Conservation (phyloP, 768 basidiomycete species). For the Cystobasidium onofrii region DNA sequence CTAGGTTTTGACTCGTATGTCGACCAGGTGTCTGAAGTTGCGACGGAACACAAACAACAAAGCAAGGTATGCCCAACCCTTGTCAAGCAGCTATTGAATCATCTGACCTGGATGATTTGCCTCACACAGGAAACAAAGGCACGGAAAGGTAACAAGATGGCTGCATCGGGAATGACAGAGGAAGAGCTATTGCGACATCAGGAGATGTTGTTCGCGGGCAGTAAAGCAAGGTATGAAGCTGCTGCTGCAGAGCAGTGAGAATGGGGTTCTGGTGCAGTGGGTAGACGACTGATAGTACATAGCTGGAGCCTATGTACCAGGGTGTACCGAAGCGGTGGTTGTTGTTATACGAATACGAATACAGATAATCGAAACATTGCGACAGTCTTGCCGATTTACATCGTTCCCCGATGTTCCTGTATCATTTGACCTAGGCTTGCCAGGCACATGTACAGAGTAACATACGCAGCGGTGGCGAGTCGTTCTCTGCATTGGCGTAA, state of each 20-base stretch:
- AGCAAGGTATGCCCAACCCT: constrained; percentile 60
- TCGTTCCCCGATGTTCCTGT: too few relatives aligned
- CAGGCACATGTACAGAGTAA: too few relatives aligned
- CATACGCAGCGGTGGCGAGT: too few relatives aligned
- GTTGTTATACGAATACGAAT: background rate
- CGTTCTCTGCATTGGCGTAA: too few relatives aligned
- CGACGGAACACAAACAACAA: constrained; percentile 93
- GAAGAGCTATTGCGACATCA: constrained; percentile 82
- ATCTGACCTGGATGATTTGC: too few relatives aligned
- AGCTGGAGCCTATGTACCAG: too few relatives aligned
- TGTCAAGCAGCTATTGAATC: background rate
- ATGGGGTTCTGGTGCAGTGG: background rate
- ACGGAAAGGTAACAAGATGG: constrained; percentile 75
- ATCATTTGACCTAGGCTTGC: too few relatives aligned
- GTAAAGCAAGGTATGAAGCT: constrained; percentile 51
- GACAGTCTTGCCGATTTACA: too few relatives aligned
- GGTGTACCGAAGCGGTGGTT: background rate
- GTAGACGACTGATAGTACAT: background rate
- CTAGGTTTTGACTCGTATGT: constrained; percentile 89
- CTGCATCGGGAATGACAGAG: constrained; percentile 77
- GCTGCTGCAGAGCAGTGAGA: background rate
- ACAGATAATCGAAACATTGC: too few relatives aligned
- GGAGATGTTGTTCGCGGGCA: constrained; percentile 85
- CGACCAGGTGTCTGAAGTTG: constrained; percentile 77
- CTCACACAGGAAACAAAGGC: constrained; percentile 70